Evolutionary conservation across 371 early-diverging fungal genomes (phyloP).

Genomic region (Conidiobolus incongruus): DNA sequence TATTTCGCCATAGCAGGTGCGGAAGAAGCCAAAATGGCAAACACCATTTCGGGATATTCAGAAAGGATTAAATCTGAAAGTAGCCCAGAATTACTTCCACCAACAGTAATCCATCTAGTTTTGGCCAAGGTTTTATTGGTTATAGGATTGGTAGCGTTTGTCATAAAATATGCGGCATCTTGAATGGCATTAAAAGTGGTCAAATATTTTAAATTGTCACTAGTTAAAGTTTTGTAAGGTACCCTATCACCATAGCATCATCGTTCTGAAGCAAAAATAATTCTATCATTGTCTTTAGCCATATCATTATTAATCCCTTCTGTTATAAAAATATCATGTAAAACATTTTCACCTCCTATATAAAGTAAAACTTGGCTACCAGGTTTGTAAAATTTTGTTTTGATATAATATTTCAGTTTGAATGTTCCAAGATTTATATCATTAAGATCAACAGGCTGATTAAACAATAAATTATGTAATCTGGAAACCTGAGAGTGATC

Average conservation of each 20-base stretch:
- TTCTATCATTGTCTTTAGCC: slow-evolving; percentile 29
- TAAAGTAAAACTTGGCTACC: too few species aligned
- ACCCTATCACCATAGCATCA: slow-evolving; percentile 46
- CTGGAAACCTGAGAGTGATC: too few species aligned
- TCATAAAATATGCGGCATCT: slow-evolving; percentile 35
- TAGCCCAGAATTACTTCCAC: slow-evolving; percentile 48
- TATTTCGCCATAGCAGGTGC: slow-evolving; percentile 29
- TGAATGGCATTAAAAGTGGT: slow-evolving; percentile 30
- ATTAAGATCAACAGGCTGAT: too few species aligned
- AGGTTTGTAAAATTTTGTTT: too few species aligned
- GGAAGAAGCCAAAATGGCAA: slow-evolving; percentile 45
- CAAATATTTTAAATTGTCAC: slow-evolving; percentile 16
- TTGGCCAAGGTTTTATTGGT: slow-evolving; percentile 7
- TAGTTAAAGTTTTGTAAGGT: slow-evolving; percentile 10
- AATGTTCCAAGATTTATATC: too few species aligned
- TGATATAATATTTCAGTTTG: too few species aligned
- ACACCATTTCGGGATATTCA: slow-evolving; percentile 33
- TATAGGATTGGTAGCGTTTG: neutral
- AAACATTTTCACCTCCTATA: too few species aligned
- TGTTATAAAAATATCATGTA: too few species aligned
- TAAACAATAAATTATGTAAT: too few species aligned
- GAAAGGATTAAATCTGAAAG: slow-evolving; percentile 43
- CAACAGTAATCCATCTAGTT: slow-evolving; percentile 33
- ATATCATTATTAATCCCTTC: slow-evolving; percentile 5
- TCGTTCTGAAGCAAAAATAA: slow-evolving; percentile 44